Conservation (phyloP, 2,329 filamentous ascomycete species). For the Xylaria sp. region DNA sequence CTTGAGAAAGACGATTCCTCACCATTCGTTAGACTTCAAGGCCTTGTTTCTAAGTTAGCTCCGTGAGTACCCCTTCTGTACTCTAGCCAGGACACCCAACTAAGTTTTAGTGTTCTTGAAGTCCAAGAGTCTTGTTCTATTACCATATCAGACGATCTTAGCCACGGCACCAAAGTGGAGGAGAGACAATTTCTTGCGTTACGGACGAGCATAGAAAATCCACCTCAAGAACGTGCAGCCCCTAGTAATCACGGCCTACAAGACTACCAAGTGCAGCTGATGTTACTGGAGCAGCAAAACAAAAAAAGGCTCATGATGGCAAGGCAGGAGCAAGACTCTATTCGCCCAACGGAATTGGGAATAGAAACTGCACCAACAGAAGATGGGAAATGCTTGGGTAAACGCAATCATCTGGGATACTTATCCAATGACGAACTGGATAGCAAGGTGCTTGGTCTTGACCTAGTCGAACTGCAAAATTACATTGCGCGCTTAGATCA, state of each 20-base stretch:
- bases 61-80: neutral
- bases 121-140: neutral
- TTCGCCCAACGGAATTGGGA: neutral
- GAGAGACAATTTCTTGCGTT: neutral
- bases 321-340: neutral
- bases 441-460: neutral
- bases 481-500: neutral
- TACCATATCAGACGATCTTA: neutral
- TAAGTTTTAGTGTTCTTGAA: neutral
- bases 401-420: neutral
- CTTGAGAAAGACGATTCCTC: neutral
- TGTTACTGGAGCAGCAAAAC: neutral
- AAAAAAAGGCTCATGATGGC: neutral
- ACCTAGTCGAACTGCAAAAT: neutral
- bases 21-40: neutral
- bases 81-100: neutral
- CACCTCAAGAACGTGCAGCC: neutral
- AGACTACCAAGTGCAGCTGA: neutral
- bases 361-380: neutral
- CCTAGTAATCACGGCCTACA: neutral
- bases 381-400: neutral
- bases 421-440: neutral
- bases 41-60: neutral
- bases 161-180: neutral
- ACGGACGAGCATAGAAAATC: neutral